A percentile compares a stretch with the other conserved stretches of the same genome.
Conservation (phyloP, 2,329 filamentous ascomycete genomes). For the Sporothrix humicola region DNA sequence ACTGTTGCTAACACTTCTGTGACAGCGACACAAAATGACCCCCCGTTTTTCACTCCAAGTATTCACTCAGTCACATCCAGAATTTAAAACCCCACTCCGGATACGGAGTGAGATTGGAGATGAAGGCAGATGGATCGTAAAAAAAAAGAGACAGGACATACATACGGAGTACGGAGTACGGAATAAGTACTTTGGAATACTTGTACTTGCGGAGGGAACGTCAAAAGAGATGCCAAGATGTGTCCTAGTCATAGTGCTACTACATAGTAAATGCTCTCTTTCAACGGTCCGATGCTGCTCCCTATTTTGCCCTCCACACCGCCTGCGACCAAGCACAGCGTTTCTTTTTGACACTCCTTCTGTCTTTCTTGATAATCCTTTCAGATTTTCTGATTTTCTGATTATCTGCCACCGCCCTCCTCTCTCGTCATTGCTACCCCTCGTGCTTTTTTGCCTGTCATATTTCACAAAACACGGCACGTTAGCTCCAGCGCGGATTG, state of each 20-base stretch:
- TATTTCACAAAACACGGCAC: conserved; percentile 14
- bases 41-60: neutral
- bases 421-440: neutral
- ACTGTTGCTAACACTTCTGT: neutral
- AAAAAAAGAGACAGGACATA: neutral
- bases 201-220: too few species aligned
- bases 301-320: conserved; percentile 16
- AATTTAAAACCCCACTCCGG: neutral
- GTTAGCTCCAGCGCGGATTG: conserved; percentile 15
- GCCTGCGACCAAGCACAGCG: conserved; percentile 10
- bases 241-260: neutral
- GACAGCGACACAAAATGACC: neutral
- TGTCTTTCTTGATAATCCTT: too few species aligned
- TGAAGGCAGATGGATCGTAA: neutral
- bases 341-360: too few species aligned
- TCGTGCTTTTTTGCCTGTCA: neutral
- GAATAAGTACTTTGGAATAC: too few species aligned
- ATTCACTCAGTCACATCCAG: conserved; percentile 1
- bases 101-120: neutral
- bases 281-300: neutral
- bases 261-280: neutral
- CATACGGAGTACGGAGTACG: too few species aligned
- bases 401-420: neutral
- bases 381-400: neutral
- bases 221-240: neutral